Conservation (phyloP, 257 asterid species). For the Nicotiana knightiana region DNA sequence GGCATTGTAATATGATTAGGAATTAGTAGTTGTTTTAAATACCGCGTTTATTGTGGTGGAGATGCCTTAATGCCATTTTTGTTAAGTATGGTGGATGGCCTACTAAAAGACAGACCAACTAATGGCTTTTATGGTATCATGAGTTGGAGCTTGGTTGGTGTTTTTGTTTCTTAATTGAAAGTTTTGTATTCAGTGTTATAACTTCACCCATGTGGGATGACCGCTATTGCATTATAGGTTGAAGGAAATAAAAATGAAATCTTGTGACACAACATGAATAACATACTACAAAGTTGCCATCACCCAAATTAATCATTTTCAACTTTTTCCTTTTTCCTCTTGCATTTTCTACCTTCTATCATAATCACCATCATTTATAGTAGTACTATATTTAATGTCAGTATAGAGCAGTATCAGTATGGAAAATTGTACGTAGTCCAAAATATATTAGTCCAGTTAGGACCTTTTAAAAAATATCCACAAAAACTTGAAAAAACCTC, state of each 20-base stretch:
- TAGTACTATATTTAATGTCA: no score
- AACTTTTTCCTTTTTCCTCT: not conserved
- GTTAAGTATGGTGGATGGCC: not conserved
- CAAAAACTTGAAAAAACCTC: no score
- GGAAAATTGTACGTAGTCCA: no score
- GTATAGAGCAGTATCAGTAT: no score
- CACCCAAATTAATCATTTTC: not conserved
- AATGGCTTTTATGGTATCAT: not conserved
- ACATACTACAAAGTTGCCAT: not conserved
- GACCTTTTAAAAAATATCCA: no score
- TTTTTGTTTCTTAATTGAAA: not conserved
- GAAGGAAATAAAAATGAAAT: not conserved
- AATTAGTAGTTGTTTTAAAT: not conserved
- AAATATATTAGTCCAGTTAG: no score
- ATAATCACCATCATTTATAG: no score
- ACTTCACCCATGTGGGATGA: not conserved
- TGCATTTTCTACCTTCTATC: not conserved
- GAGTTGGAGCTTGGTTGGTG: slow-evolving; percentile 11
- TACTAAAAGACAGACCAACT: not conserved
- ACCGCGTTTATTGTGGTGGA: not conserved
- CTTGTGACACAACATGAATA: not conserved
- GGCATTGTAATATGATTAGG: not conserved
- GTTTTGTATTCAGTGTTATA: not conserved
- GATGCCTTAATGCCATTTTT: not conserved
- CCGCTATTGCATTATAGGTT: not conserved